These are phyloP conservation scores for Striga asiatica DNA, from an alignment of 257 asterid species.

Conservation along the genomic window DNA sequence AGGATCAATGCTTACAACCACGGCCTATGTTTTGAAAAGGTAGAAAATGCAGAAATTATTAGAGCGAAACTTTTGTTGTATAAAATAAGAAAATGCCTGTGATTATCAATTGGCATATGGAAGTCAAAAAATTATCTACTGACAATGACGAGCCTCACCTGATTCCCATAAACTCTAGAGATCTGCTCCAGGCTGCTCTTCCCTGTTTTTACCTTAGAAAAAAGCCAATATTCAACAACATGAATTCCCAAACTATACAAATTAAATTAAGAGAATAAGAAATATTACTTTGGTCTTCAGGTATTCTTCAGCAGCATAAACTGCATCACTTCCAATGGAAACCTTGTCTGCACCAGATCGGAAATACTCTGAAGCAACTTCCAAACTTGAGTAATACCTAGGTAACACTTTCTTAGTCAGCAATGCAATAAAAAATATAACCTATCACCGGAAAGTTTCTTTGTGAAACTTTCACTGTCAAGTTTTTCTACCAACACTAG, in stretches of 20 bases:
- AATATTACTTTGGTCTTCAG: constrained; percentile 57
- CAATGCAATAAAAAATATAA: background rate
- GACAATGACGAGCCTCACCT: constrained; percentile 28
- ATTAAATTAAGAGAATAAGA: background rate
- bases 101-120: background rate
- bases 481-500: background rate
- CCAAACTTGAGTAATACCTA: constrained; percentile 91
- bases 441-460: background rate
- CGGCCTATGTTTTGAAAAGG: constrained; percentile 47
- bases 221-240: constrained; percentile 2
- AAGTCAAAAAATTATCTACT: background rate
- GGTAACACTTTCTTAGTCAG: constrained; percentile 5
- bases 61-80: background rate
- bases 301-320: constrained; percentile 90
- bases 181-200: constrained; percentile 91
- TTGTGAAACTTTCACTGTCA: background rate
- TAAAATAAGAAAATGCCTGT: background rate
- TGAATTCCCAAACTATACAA: constrained; percentile 11
- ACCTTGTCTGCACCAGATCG: constrained; percentile 97
- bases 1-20: constrained; percentile 96
- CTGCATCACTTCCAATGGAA: constrained; percentile 98
- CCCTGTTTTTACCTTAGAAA: constrained; percentile 69
- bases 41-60: background rate
- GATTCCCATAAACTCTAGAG: constrained; percentile 90
- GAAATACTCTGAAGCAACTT: constrained; percentile 96